Evolutionary conservation across 1,284 basidiomycete genomes (phyloP), one percentile per base, ranked within the genome.

Genomic region (Athelia psychrophila): DNA sequence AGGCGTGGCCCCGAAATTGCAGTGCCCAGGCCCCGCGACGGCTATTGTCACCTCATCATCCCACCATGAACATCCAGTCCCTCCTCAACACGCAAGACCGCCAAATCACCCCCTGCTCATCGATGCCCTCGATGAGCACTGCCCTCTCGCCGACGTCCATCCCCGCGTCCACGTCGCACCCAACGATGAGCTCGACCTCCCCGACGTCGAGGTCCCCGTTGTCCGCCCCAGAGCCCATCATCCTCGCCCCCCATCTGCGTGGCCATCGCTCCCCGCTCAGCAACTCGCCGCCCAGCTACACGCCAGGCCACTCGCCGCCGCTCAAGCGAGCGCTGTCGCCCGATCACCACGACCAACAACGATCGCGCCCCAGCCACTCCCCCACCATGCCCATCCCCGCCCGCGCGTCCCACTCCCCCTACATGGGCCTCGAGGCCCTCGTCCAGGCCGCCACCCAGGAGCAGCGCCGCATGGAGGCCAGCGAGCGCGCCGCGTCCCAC

Each of bases 101-200:
- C 27, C 27, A 30, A 13, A 5, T 6, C 27, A 13, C 13, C 27
- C 27, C 27, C 27, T 13, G 27, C 6, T 30, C 27, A 30, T 30
- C 27, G 27, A 5, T 30, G 27, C 27, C 27, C 27, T 13, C 27
- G 27, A 30, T 13, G 27, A 13, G 6, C 6, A 30, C 27, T 5
- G 27, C 27, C 6, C 27, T 13, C 27, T 30, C 27, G n/a, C n/a
- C n/a, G n/a, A n/a, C n/a, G n/a, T 84, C 85, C 9, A 85, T 84
- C 15, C 78, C 89, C 44, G 77, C 88, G 36, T 87, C 84, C 63
- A 70, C 76, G 60, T 78, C 82, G 62, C 72, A 74, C 52, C 61
- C 56, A 54, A 48, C 50, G 42, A 50, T 44, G 40, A 42, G 44
- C 38, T 16, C 46, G 38, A 42, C 32, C 24, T 24, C 40, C 20